Evolutionary conservation across 352 stramenopile genomes (phyloP).

Genomic region (Pythium folliculosum): DNA sequence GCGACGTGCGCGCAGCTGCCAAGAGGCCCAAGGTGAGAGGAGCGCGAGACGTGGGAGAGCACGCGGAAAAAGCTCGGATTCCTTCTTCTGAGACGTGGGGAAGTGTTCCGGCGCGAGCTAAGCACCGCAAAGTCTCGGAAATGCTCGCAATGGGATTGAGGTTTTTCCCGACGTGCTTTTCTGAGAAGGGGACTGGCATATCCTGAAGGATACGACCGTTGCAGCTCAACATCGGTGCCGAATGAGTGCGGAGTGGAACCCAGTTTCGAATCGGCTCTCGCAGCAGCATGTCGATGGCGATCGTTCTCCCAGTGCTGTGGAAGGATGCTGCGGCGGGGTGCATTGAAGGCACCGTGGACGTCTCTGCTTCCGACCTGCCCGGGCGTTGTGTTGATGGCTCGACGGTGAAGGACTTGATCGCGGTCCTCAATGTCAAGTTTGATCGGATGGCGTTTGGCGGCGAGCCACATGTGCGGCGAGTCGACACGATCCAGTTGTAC

Average conservation of each 20-base stretch:
- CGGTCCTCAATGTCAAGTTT: slow-evolving; percentile 3
- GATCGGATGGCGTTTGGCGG: neutral
- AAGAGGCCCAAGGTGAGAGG: no score
- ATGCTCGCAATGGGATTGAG: no score
- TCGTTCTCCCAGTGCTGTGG: slow-evolving; percentile 10
- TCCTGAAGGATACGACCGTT: neutral
- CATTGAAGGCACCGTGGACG: neutral
- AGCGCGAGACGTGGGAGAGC: no score
- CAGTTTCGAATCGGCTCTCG: neutral
- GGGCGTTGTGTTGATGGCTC: neutral
- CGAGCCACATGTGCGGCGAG: neutral
- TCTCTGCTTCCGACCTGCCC: neutral
- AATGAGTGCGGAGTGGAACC: neutral
- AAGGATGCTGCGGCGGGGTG: neutral
- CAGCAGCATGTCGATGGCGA: neutral
- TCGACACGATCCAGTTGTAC: slow-evolving; percentile 1
- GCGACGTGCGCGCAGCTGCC: no score
- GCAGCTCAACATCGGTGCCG: neutral
- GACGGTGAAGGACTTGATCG: neutral
- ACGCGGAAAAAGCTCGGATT: no score
- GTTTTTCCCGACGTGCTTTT: no score
- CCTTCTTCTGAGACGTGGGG: no score
- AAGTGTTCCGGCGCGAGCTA: no score
- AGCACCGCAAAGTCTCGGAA: no score
- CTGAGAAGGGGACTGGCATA: neutral